Evolutionary conservation across 371 early-diverging fungal species (phyloP), one percentile per base, ranked within the genome.

Genomic region (Zopfochytrium polystomum): DNA sequence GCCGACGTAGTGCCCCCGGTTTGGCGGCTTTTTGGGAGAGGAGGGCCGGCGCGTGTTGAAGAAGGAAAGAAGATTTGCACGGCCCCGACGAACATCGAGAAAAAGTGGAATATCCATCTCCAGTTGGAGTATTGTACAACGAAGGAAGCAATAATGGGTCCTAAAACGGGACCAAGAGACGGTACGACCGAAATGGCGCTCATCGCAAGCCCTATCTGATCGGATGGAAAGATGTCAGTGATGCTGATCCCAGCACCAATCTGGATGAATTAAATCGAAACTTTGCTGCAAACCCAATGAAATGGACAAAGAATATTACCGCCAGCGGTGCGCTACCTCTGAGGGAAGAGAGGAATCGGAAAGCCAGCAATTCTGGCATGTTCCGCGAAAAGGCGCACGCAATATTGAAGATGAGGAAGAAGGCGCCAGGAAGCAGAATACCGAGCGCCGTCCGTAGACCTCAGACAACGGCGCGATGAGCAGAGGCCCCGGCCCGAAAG

Each of bases 391-490:
- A 22, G 15, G 50, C 59, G 26, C 59, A 58, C 7, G 35, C 34
- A 11, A n/a, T n/a, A n/a, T n/a, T n/a, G n/a, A n/a, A n/a, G n/a
- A n/a, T n/a, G n/a, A n/a, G n/a, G n/a, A n/a, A 42, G 59, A 58
- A 58, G 32, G 50, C 50, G 38, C 50, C 47, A 58, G 50, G 35
- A 58, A 49, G 25, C 44, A 49, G 18, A 58, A 58, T 18, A 58
- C 34, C 0, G 30, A 22, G 1, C 33, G 18, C 7, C 59, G 59
- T 11, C 59, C 59, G 32, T 58, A 58, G 13, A 58, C 27, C 27
- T 58, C 59, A 1, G 59, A 58, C 13, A 58, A 33, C 20, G 59
- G 59, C 13, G 23, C 59, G n/a, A 58, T 34, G 22, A 58, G 15
- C 20, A 58, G 27, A n/a, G 59, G 59, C 3, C 59, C 59, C n/a